Conservation (phyloP, 208 protist species). For the Trypanosoma mega region DNA sequence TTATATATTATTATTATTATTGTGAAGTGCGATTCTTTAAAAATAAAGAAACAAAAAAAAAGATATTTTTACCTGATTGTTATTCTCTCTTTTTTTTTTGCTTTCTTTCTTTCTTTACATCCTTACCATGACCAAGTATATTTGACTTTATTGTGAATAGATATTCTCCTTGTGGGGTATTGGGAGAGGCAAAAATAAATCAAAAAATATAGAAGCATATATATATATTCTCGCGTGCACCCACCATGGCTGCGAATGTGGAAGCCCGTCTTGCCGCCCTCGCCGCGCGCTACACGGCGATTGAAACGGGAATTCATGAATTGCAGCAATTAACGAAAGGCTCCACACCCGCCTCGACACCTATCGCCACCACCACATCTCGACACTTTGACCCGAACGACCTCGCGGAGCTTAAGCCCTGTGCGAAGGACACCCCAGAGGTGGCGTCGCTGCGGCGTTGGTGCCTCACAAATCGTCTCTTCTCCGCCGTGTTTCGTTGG, state of each 20-base stretch:
- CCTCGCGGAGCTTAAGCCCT: conserved; percentile 52
- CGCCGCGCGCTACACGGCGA: conserved; percentile 35
- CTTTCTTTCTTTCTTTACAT: too few relatives aligned
- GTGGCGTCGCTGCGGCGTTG: conserved; percentile 59
- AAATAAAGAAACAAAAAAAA: too few relatives aligned
- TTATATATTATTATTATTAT: too few relatives aligned
- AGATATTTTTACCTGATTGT: too few relatives aligned
- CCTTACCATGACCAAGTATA: too few relatives aligned
- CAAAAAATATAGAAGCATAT: neutral
- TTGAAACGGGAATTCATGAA: conserved; percentile 37
- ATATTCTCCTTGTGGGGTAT: too few relatives aligned
- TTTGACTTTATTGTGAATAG: too few relatives aligned
- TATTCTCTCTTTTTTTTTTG: too few relatives aligned
- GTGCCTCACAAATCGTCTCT: conserved; percentile 46
- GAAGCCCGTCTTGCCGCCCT: conserved; percentile 39
- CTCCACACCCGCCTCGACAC: conserved; percentile 18
- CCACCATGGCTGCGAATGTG: conserved; percentile 2
- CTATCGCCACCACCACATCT: neutral
- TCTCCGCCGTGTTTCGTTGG: conserved; percentile 69
- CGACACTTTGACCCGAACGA: conserved; percentile 18
- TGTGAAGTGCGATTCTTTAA: too few relatives aligned
- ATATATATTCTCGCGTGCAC: neutral
- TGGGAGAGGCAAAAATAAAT: too few relatives aligned
- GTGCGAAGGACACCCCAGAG: conserved; percentile 51
- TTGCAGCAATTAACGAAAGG: conserved; percentile 10